Percentiles rank a stretch among this genome's conserved stretches.
Conservation (phyloP, 257 asterid species). For the Perilla frutescens region DNA sequence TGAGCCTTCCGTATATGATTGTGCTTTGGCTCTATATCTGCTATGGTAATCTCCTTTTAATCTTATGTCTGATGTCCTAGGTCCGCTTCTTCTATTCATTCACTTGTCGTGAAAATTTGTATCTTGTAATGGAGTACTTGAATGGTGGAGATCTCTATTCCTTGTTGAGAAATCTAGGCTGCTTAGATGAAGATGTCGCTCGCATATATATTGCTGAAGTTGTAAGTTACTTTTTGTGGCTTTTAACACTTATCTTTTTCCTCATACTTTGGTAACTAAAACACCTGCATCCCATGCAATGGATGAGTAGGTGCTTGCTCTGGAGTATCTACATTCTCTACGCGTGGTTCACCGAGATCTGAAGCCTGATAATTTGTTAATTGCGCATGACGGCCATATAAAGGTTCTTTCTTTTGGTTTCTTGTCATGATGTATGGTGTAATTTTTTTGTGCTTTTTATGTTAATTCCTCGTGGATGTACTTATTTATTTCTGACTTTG, state of each 20-base stretch:
- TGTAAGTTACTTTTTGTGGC: conserved; percentile 59
- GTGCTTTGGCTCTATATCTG: conserved; percentile 28
- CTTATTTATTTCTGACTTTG: conserved; percentile 15
- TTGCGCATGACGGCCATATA: conserved; percentile 99
- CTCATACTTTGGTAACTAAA: conserved; percentile 26
- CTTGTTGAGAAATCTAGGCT: conserved; percentile 91
- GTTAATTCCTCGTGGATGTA: conserved; percentile 4
- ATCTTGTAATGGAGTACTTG: conserved; percentile 99
- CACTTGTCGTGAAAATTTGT: conserved; percentile 97
- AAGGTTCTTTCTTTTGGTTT: conserved; percentile 58
- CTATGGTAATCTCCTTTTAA: conserved; percentile 39
- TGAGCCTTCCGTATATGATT: conserved; percentile 55
- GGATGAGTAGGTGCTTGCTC: conserved; percentile 88
- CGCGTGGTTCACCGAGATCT: conserved; percentile 98
- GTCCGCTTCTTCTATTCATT: conserved; percentile 98
- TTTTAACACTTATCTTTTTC: conserved; percentile 24
- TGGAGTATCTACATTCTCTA: conserved; percentile 94
- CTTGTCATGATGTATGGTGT: background rate
- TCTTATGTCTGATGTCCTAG: conserved; percentile 46
- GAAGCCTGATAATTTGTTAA: conserved; percentile 98
- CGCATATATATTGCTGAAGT: conserved; percentile 98
- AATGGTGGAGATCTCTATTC: conserved; percentile 99
- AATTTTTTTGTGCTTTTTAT: conserved; percentile 23
- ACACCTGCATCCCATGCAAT: conserved; percentile 31
- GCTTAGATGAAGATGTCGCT: conserved; percentile 97